These are phyloP conservation scores for Tylopilus cervinicoccineus DNA, from an alignment of 768 basidiomycete species.

Conservation along the genomic window DNA sequence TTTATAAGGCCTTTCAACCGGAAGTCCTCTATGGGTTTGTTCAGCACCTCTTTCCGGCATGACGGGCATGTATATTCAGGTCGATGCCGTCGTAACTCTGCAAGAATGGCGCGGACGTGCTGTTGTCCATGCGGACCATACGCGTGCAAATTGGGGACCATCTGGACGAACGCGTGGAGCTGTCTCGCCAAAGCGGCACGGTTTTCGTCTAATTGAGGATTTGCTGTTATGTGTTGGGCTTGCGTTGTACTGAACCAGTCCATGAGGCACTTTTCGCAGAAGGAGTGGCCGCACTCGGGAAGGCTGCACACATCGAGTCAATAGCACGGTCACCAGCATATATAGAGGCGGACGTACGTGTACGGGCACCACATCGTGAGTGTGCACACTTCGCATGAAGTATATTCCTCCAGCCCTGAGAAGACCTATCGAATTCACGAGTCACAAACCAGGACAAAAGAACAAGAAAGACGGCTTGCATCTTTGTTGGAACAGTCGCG, in stretches of 20 bases:
- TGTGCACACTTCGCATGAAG: slow-evolving; percentile 64
- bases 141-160: slow-evolving; percentile 20
- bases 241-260: slow-evolving; percentile 51
- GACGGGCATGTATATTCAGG: slow-evolving; percentile 67
- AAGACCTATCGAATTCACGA: slow-evolving; percentile 31
- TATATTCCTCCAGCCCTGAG: slow-evolving; percentile 47
- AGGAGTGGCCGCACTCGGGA: slow-evolving; percentile 65
- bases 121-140: slow-evolving; percentile 14
- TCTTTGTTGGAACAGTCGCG: slow-evolving; percentile 5
- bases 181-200: slow-evolving; percentile 19
- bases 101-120: slow-evolving; percentile 18
- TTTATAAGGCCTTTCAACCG: slow-evolving; percentile 55
- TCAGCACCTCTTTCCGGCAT: slow-evolving; percentile 49
- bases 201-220: slow-evolving; percentile 43
- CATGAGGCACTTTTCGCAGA: slow-evolving; percentile 58
- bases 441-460: slow-evolving; percentile 1
- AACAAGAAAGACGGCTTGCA: background rate
- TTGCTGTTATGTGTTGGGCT: slow-evolving; percentile 41
- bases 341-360: slow-evolving; percentile 40
- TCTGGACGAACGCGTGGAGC: slow-evolving; percentile 16
- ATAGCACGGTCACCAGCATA: background rate
- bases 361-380: slow-evolving; percentile 63
- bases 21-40: slow-evolving; percentile 57
- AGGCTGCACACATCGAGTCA: slow-evolving; percentile 38
- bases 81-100: slow-evolving; percentile 26